Percentiles rank a stretch among this genome's conserved stretches.
Evolutionary conservation across 768 basidiomycete species (phyloP).

Genomic region (Leccinum boreale): DNA sequence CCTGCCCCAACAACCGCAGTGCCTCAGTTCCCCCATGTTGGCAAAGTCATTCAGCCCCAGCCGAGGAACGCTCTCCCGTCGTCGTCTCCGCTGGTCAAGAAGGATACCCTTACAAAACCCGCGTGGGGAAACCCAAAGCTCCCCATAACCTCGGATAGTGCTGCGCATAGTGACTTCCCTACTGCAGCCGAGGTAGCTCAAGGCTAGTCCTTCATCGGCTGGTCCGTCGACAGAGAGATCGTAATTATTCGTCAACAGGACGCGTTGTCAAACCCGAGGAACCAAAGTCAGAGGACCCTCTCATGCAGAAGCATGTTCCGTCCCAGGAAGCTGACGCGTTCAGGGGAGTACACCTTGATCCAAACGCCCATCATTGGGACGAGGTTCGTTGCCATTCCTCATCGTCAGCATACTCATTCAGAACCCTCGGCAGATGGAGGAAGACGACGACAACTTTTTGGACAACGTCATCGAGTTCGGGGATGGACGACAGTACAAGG

Average conservation of each 20-base stretch:
- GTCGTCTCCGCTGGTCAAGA: conserved; percentile 33
- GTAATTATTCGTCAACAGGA: conserved; percentile 20
- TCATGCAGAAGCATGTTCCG: conserved; percentile 52
- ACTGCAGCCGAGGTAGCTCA: conserved; percentile 95
- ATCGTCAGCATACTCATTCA: neutral
- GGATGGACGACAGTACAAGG: conserved; percentile 89
- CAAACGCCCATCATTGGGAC: conserved; percentile 96
- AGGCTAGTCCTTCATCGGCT: conserved; percentile 44
- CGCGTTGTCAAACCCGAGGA: conserved; percentile 26
- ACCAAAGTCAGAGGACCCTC: conserved; percentile 51
- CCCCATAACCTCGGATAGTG: conserved; percentile 35
- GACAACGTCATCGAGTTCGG: conserved; percentile 92
- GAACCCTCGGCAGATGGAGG: conserved; percentile 62
- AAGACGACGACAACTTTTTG: conserved; percentile 89
- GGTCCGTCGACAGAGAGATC: neutral
- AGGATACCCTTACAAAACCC: conserved; percentile 41
- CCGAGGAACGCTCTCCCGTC: conserved; percentile 40
- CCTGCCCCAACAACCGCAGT: conserved; percentile 37
- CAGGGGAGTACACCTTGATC: conserved; percentile 88
- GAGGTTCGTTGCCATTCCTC: conserved; percentile 59
- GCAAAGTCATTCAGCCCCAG: conserved; percentile 66
- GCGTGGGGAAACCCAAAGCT: conserved; percentile 70
- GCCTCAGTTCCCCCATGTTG: conserved; percentile 53
- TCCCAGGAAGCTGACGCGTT: conserved; percentile 91
- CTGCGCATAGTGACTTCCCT: conserved; percentile 74